Conservation (phyloP, 352 stramenopile species). For the Globisporangium spiculum region DNA sequence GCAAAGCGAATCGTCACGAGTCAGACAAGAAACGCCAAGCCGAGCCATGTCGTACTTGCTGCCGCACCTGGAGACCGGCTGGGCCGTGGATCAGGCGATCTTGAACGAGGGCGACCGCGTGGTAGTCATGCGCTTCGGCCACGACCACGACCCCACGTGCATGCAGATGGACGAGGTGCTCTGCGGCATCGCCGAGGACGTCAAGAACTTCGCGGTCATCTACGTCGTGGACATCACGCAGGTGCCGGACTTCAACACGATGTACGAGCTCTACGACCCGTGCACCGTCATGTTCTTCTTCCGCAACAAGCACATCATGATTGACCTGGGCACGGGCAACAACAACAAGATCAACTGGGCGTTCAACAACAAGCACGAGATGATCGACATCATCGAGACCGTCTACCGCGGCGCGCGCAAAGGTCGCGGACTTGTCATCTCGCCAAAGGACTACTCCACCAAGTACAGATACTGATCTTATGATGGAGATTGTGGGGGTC, state of each 20-base stretch:
- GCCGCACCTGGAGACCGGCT: constrained; percentile 96
- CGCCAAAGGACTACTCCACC: constrained; percentile 99
- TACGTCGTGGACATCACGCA: constrained; percentile 95
- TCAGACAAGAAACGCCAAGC: neutral
- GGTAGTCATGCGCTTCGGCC: constrained; percentile 98
- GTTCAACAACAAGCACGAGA: constrained; percentile 96
- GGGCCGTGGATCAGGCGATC: constrained; percentile 99
- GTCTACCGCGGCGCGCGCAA: constrained; percentile 98
- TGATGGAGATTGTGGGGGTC: neutral
- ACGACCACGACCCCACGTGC: constrained; percentile 97
- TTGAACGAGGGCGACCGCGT: constrained; percentile 97
- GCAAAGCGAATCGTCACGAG: neutral
- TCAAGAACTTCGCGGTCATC: constrained; percentile 99
- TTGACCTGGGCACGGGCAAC: constrained; percentile 99
- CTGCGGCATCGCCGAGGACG: constrained; percentile 95
- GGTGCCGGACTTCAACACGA: constrained; percentile 99
- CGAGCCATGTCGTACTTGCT: constrained; percentile 95
- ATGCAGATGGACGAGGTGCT: constrained; percentile 99
- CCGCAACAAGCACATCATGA: constrained; percentile 99
- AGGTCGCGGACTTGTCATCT: constrained; percentile 96
- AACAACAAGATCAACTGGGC: constrained; percentile 99
- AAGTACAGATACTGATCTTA: constrained; percentile 95
- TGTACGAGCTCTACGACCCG: constrained; percentile 99
- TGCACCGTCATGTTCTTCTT: constrained; percentile 99
- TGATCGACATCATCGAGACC: constrained; percentile 99